phyloP scores from a whole-genome alignment of 2,329 filamentous ascomycete species.

The Arthroderma sp. region DNA sequence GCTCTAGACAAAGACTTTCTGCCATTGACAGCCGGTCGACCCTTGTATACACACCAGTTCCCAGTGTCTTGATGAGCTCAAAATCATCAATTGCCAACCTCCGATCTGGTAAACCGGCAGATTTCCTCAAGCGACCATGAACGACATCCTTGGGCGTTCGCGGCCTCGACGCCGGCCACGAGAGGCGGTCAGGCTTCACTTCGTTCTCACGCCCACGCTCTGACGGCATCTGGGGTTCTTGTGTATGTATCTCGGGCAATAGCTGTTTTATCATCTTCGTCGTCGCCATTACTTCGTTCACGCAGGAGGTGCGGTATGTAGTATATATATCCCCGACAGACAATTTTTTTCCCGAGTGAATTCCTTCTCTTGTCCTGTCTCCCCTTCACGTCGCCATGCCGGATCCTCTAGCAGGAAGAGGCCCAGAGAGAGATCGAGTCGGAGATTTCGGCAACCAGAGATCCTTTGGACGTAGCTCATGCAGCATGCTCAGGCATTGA shows the following conservation, averaged over 20 bases:
- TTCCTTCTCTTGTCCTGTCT: constrained; percentile 2
- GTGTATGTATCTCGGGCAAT: constrained; percentile 13
- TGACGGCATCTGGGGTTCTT: neutral
- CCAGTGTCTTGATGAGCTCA: constrained; percentile 37
- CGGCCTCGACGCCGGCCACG: constrained; percentile 22
- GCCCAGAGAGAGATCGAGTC: neutral
- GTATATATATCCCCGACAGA: neutral
- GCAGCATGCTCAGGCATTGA: neutral
- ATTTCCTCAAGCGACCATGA: constrained; percentile 28
- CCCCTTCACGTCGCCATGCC: constrained; percentile 4
- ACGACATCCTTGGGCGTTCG: constrained; percentile 29
- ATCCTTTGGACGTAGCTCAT: neutral
- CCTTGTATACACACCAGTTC: constrained; percentile 30
- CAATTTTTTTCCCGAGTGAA: neutral
- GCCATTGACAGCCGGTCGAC: no score
- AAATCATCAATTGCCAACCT: constrained; percentile 35
- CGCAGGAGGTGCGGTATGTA: neutral
- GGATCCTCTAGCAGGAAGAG: neutral
- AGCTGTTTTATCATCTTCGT: constrained; percentile 18
- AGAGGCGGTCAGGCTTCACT: constrained; percentile 22
- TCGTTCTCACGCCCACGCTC: constrained; percentile 21
- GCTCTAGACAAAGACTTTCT: neutral
- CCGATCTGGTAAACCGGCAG: constrained; percentile 27
- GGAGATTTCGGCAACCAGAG: neutral
- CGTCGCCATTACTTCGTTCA: constrained; percentile 25